Conservation (phyloP, 805 yeast species). For the Spathaspora sp. region DNA sequence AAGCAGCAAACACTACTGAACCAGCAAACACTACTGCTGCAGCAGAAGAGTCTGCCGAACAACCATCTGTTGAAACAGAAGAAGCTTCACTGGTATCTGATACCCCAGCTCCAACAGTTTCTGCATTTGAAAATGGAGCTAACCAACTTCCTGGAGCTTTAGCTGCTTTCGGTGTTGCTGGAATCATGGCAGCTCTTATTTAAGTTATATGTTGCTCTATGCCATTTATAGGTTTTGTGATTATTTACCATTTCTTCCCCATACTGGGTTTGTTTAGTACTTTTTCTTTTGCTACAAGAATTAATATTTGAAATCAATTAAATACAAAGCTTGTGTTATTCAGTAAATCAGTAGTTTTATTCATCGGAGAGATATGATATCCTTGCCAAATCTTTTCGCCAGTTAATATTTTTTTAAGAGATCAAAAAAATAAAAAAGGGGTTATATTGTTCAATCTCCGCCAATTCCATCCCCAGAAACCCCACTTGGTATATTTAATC, state of each 20-base stretch:
- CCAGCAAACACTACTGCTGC: not conserved
- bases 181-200: not conserved
- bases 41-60: too few relatives aligned
- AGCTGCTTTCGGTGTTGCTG: not conserved
- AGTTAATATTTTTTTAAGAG: too few relatives aligned
- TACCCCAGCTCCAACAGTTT: not conserved
- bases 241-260: not conserved
- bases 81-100: constrained; percentile 2
- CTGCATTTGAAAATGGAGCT: not conserved
- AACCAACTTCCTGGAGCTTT: not conserved
- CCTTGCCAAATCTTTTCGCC: too few relatives aligned
- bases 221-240: not conserved
- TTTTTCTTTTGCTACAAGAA: too few relatives aligned
- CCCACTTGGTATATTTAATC: too few relatives aligned
- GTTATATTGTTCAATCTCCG: too few relatives aligned
- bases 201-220: not conserved
- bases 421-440: too few relatives aligned
- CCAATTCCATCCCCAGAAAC: too few relatives aligned
- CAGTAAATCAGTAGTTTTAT: too few relatives aligned
- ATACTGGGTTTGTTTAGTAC: too few relatives aligned
- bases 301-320: not conserved
- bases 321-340: too few relatives aligned
- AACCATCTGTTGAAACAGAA: not conserved
- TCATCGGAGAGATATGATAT: too few relatives aligned
- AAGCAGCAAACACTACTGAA: not conserved